Evolutionary conservation across 768 basidiomycete species (phyloP).

Genomic region (Leucocoprinus leucothites): DNA sequence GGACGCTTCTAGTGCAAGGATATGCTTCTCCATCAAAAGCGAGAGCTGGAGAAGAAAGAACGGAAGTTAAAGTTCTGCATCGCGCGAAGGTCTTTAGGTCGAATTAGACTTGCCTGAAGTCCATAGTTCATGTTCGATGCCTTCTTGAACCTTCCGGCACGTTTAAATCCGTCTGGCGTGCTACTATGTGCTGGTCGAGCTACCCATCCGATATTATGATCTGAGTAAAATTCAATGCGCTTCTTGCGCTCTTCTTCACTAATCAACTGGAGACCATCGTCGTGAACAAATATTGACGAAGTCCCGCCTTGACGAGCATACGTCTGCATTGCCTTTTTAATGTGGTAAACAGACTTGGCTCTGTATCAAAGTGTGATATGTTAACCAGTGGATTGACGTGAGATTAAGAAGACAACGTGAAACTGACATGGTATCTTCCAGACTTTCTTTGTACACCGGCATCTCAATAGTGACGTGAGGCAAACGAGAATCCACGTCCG

Average conservation of each 20-base stretch:
- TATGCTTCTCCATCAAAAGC: conserved; percentile 56
- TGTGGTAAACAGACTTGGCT: conserved; percentile 68
- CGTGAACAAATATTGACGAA: conserved; percentile 76
- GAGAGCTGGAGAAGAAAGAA: conserved; percentile 45
- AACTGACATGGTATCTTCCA: conserved; percentile 75
- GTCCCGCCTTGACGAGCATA: conserved; percentile 89
- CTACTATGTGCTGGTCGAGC: conserved; percentile 72
- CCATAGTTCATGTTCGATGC: conserved; percentile 90
- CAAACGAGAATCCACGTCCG: conserved; percentile 57
- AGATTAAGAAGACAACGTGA: conserved; percentile 18
- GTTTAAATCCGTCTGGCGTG: conserved; percentile 64
- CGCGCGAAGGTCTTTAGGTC: background rate
- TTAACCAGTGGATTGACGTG: conserved; percentile 18
- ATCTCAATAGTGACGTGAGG: conserved; percentile 80
- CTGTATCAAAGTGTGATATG: conserved; percentile 36
- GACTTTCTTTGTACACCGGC: conserved; percentile 86
- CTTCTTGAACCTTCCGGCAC: conserved; percentile 90
- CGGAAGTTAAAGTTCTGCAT: background rate
- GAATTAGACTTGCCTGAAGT: conserved; percentile 30
- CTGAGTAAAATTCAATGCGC: conserved; percentile 71
- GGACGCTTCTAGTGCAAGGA: conserved; percentile 41
- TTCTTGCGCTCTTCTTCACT: conserved; percentile 57
- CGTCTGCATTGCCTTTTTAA: conserved; percentile 88
- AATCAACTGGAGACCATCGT: conserved; percentile 77
- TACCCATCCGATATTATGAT: conserved; percentile 80